Percentiles rank a stretch among this genome's conserved stretches.
Conservation (phyloP, 176 grass and related monocot species). For the Lolium multiflorum region DNA sequence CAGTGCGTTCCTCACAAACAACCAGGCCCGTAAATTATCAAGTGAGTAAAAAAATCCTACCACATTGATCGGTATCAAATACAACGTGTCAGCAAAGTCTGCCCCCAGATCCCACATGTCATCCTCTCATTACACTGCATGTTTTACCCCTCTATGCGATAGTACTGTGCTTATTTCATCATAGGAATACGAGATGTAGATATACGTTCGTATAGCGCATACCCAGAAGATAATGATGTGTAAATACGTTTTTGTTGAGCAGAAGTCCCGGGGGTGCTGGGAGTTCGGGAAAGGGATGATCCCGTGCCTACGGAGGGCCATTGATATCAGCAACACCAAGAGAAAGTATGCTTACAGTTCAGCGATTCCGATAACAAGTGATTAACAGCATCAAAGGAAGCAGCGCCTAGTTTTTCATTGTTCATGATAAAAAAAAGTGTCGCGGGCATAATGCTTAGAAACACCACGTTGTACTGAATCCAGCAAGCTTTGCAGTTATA, state of each 20-base stretch:
- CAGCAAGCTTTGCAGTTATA: not conserved
- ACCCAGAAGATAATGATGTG: not conserved
- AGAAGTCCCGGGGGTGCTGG: constrained; percentile 49
- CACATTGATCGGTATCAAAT: not conserved
- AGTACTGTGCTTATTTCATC: not conserved
- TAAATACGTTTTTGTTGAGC: not conserved
- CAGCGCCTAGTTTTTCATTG: not conserved
- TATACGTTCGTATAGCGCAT: not conserved
- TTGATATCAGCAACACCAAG: not conserved
- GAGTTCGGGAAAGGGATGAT: constrained; percentile 38
- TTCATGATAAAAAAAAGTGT: not conserved
- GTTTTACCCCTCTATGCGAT: not conserved
- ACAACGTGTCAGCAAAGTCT: too few relatives aligned
- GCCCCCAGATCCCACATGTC: not conserved
- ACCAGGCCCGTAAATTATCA: constrained; percentile 46
- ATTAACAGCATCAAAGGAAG: not conserved
- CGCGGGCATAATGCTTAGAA: not conserved
- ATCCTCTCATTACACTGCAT: not conserved
- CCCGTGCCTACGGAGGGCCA: constrained; percentile 31
- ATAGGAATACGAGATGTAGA: not conserved
- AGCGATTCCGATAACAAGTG: not conserved
- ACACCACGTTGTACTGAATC: not conserved
- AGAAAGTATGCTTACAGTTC: not conserved
- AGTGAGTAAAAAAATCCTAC: not conserved
- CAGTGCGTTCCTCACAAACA: constrained; percentile 56